A percentile compares a stretch with the other conserved stretches of the same genome.
Conservation (phyloP, 1,284 basidiomycete genomes). For the Mycosarcoma mackinlayi region DNA sequence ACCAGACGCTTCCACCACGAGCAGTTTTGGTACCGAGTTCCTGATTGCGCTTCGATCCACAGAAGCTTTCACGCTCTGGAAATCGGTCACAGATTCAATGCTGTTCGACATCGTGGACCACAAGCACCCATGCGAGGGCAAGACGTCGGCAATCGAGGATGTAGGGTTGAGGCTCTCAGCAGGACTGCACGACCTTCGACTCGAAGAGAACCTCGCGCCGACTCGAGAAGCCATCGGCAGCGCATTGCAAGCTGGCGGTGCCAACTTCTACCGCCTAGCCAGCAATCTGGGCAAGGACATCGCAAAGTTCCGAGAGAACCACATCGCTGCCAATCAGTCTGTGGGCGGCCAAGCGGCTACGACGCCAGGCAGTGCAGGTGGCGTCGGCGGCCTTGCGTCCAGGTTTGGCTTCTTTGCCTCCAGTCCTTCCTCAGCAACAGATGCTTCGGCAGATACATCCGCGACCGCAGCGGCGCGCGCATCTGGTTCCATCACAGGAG, state of each 20-base stretch:
- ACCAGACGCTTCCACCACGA: constrained; percentile 34
- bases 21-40: constrained; percentile 61
- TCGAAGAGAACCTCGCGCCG: constrained; percentile 65
- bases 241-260: constrained; percentile 58
- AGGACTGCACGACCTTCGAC: constrained; percentile 61
- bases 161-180: constrained; percentile 61
- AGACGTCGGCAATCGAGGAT: constrained; percentile 63
- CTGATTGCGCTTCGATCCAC: constrained; percentile 55
- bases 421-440: constrained; percentile 5
- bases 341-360: constrained; percentile 5
- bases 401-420: constrained; percentile 37
- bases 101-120: constrained; percentile 64
- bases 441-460: neutral
- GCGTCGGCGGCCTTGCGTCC: constrained; percentile 18
- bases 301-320: constrained; percentile 46
- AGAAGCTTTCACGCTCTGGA: constrained; percentile 55
- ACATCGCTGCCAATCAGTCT: constrained; percentile 25
- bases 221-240: constrained; percentile 63
- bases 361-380: constrained; percentile 6
- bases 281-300: constrained; percentile 60
- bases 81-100: constrained; percentile 59
- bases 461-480: constrained; percentile 5
- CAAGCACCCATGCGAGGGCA: constrained; percentile 65
- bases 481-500: constrained; percentile 48
- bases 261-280: constrained; percentile 58